Evolutionary conservation across 164 flowering plant species (phyloP), one percentile per base, ranked within the genome.

Genomic region (Akebia trifoliata): DNA sequence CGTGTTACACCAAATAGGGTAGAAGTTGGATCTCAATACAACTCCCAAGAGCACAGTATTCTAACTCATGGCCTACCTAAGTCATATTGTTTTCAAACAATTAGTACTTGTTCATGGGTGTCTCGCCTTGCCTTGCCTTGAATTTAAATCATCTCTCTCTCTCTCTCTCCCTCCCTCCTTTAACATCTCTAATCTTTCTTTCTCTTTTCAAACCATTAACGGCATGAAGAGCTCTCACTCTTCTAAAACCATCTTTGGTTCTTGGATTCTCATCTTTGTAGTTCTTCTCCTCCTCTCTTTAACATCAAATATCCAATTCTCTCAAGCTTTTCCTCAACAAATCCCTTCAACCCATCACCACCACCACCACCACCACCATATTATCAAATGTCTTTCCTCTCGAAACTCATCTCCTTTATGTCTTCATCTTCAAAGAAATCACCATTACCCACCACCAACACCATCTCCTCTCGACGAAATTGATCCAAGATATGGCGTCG

Each of bases 401-500:
- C 25, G 34, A 15, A 22, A 29, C n/a, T 24, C 26, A 44, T 32
- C 58, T 28, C 49, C 70, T 14, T 45, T 70, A 26, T 76, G 80
- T 72, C n/a, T 56, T 49, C 76, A 69, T 9, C 54, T 76, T 21
- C 73, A 72, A 53, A 62, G 66, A 58, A 56, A 54, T 58, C 73
- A 60, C 42, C 65, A 50, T 26, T 45, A 38, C 38, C 47, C 71
- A 15, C 64, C 64, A 11, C 66, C 67, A 5, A 65, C 49, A 9
- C 54, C 66, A 8, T 69, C 74, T 15, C 63, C 71, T 8, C 15
- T 7, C 1, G 57, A 73, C 9, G 85, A 84, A 76, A 79, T 90
- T 51, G 97, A 87, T 45, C 93, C 87, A 10, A 73, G 81, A 69
- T 87, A 76, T 52, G 97, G 93, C 34, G 91, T 78, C 1, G 85